Percentiles rank a stretch among this genome's conserved stretches.
These are phyloP conservation scores for Phaseolus coccineus DNA, from an alignment of 331 rosid species.

Conservation along the genomic window DNA sequence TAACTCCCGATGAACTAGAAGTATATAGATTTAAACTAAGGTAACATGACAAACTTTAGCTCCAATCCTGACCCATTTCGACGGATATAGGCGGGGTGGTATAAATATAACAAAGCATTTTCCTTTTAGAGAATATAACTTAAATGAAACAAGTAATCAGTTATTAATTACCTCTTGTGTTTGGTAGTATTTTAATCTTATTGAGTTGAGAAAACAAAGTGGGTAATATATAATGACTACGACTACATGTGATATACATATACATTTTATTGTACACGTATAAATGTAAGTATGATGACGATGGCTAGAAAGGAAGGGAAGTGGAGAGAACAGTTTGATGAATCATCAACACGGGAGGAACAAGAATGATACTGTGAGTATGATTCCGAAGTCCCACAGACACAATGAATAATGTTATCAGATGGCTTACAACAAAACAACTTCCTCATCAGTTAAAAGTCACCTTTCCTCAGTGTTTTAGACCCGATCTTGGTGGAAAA, in stretches of 20 bases:
- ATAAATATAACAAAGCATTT: neutral
- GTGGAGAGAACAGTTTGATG: neutral
- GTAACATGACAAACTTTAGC: neutral
- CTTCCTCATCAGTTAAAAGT: slow-evolving; percentile 38
- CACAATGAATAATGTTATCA: slow-evolving; percentile 45
- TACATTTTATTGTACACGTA: neutral
- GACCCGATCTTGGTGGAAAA: slow-evolving; percentile 32
- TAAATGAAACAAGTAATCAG: neutral
- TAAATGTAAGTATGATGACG: neutral
- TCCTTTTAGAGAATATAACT: neutral
- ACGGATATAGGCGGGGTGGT: neutral
- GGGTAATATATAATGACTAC: neutral
- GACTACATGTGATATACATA: neutral
- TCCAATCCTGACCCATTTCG: neutral
- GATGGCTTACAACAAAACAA: slow-evolving; percentile 36
- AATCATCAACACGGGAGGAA: slow-evolving; percentile 4
- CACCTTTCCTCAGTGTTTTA: slow-evolving; percentile 42
- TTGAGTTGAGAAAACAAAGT: neutral
- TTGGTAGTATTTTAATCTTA: neutral
- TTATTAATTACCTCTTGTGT: neutral
- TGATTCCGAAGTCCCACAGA: slow-evolving; percentile 37
- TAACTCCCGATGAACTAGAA: neutral
- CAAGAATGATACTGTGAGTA: slow-evolving; percentile 25
- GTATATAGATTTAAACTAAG: neutral
- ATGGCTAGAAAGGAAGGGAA: slow-evolving; percentile 8